A percentile compares a stretch with the other conserved stretches of the same genome.
These are phyloP conservation scores for Murraya paniculata DNA, from an alignment of 345 rosid species.

Conservation along the genomic window DNA sequence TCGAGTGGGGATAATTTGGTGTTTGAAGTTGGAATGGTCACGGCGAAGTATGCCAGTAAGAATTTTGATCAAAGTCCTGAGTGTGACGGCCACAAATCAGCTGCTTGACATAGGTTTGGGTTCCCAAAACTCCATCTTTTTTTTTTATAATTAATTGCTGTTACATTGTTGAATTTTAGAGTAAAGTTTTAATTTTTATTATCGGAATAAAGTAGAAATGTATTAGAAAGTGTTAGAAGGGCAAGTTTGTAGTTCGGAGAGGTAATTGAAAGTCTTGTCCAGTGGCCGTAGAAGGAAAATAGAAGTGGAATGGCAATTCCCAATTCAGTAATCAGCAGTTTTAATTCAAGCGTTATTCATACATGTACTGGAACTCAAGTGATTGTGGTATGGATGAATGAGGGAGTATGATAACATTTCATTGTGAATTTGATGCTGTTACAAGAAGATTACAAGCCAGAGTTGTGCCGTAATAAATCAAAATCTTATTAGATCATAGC, in stretches of 20 bases:
- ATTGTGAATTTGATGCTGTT: not conserved
- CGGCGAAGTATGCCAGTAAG: conserved; percentile 74
- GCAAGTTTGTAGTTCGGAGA: not conserved
- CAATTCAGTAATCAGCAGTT: too few species aligned
- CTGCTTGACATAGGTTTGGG: conserved; percentile 38
- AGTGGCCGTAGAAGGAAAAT: not conserved
- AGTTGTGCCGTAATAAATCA: not conserved
- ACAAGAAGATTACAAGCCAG: not conserved
- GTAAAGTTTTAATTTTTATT: not conserved
- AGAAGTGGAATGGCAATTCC: not conserved
- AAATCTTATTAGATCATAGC: too few species aligned
- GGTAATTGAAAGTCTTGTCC: not conserved
- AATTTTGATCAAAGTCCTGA: conserved; percentile 61
- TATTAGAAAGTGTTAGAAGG: not conserved
- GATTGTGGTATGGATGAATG: not conserved
- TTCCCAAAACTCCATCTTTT: not conserved
- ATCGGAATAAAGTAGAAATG: not conserved
- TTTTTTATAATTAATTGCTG: not conserved
- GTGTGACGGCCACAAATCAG: conserved; percentile 59
- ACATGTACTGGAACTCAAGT: not conserved
- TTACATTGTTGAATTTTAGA: not conserved
- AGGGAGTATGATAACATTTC: too few species aligned
- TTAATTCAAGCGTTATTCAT: not conserved
- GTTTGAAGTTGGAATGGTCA: conserved; percentile 69
- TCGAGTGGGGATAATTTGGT: conserved; percentile 71